These are phyloP conservation scores for Juncus inflexus DNA, from an alignment of 176 grass and related monocot species.

Conservation along the genomic window DNA sequence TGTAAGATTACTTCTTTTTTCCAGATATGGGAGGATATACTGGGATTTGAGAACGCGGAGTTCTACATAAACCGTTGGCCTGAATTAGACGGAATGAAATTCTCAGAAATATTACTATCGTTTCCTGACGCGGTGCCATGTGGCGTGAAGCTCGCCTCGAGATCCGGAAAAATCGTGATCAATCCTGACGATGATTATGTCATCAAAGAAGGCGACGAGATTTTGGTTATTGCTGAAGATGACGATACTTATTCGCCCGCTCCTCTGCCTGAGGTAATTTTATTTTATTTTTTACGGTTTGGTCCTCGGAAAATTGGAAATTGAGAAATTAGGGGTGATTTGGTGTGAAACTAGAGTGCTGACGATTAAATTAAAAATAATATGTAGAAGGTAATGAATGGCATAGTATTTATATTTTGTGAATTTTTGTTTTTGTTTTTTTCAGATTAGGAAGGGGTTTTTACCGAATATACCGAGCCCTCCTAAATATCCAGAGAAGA, in stretches of 20 bases:
- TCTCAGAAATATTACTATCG: conserved; percentile 85
- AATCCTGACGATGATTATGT: conserved; percentile 86
- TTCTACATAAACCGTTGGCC: conserved; percentile 97
- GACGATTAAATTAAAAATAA: neutral
- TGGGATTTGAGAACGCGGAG: conserved; percentile 98
- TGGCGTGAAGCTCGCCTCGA: conserved; percentile 81
- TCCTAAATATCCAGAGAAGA: conserved; percentile 92
- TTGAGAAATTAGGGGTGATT: neutral
- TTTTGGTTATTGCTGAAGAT: conserved; percentile 97
- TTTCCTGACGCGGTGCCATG: conserved; percentile 95
- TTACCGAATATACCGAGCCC: conserved; percentile 64
- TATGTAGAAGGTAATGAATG: neutral
- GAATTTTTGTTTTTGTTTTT: conserved; percentile 27
- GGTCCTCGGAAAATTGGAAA: neutral
- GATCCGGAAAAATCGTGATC: conserved; percentile 78
- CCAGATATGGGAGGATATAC: conserved; percentile 99
- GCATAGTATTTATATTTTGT: conserved; percentile 5
- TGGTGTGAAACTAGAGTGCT: neutral
- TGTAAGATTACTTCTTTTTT: no score
- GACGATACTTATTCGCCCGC: conserved; percentile 93
- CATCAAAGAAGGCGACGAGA: conserved; percentile 80
- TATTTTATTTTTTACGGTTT: neutral
- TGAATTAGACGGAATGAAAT: conserved; percentile 79
- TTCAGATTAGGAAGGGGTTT: conserved; percentile 68
- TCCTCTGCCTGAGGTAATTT: conserved; percentile 50